Evolutionary conservation across 2,329 filamentous ascomycete species (phyloP).

Genomic region (Fusarium tricinctum): DNA sequence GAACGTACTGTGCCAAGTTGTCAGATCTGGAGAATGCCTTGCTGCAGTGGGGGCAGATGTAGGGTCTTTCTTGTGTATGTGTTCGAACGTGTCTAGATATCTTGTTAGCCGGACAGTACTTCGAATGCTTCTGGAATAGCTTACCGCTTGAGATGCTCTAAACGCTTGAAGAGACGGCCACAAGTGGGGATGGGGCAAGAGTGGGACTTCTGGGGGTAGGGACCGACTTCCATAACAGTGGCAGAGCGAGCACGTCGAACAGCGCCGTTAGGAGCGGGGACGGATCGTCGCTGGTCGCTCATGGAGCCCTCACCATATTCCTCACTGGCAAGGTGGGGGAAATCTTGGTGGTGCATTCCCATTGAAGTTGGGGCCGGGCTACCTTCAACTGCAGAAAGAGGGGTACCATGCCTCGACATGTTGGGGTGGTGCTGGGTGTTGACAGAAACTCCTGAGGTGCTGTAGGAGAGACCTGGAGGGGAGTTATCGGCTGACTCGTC

Average conservation of each 20-base stretch:
- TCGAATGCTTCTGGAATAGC: slow-evolving; percentile 54
- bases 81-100: slow-evolving; percentile 91
- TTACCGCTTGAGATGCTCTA: slow-evolving; percentile 99
- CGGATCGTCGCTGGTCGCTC: slow-evolving; percentile 71
- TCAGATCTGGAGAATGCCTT: slow-evolving; percentile 99
- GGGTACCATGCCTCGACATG: slow-evolving; percentile 91
- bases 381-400: slow-evolving; percentile 85
- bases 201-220: slow-evolving; percentile 97
- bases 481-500: slow-evolving; percentile 85
- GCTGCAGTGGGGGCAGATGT: slow-evolving; percentile 97
- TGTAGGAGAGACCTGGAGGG: slow-evolving; percentile 80
- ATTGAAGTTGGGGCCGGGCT: slow-evolving; percentile 81
- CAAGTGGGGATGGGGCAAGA: slow-evolving; percentile 99
- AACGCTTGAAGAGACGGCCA: slow-evolving; percentile 96
- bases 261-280: slow-evolving; percentile 80
- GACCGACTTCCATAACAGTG: slow-evolving; percentile 95
- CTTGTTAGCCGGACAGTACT: slow-evolving; percentile 33
- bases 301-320: slow-evolving; percentile 68
- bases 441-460: slow-evolving; percentile 75
- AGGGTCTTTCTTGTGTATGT: slow-evolving; percentile 98
- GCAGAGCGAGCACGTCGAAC: slow-evolving; percentile 92
- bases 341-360: slow-evolving; percentile 80
- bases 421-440: slow-evolving; percentile 80
- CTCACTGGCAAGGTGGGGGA: slow-evolving; percentile 72
- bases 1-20: slow-evolving; percentile 93